Evolutionary conservation across 208 protist genomes (phyloP), one percentile per base, ranked within the genome.

Genomic region (Acanthamoeba polyphaga): DNA sequence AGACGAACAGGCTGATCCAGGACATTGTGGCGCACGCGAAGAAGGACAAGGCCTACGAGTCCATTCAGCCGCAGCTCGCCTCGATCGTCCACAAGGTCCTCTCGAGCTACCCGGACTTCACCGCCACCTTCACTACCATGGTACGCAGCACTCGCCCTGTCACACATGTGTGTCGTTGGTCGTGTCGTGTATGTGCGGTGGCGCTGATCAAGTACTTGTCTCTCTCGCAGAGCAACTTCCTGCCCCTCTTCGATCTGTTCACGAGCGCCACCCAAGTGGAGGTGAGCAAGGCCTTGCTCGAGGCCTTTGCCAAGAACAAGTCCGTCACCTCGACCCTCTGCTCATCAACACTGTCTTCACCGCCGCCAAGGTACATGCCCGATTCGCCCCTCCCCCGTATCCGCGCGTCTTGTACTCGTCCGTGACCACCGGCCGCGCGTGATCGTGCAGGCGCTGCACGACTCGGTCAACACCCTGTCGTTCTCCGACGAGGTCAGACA

Each of bases 201-300:
- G 27, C 10, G 64, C n/a, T 70, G 64, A 70, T 94, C 70, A 68
- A n/a, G 22, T 53, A 22, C 43, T 62, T 6, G 55, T 8, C 49
- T 22, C n/a, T n/a, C 34, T 34, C 64, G 12, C 84, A 97, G 90
- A 89, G 95, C 58, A 96, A 97, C 72, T 98, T 98, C 55, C 49
- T 98, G 72, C 95, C 95, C 66, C 62, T 98, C 49, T 53, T 98
- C 32, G 97, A 98, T 70, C 72, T 98, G 60, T 96, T 98, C 32
- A 92, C 96, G 53, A 89, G 94, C 60, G 76, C 95, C 60, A 94
- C 94, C 43, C 91, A 97, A 92, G 95, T 97, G 32, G 94, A 96
- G 55, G 95, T 97, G 43, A 96, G 84, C 95, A 97, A 97, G 95
- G 64, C 62, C 22, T 95, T 98, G 51, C 84, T 98, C 3, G 93